These are phyloP conservation scores for Metschnikowia reukaufii DNA, from an alignment of 805 yeast genomes.

Conservation along the genomic window DNA sequence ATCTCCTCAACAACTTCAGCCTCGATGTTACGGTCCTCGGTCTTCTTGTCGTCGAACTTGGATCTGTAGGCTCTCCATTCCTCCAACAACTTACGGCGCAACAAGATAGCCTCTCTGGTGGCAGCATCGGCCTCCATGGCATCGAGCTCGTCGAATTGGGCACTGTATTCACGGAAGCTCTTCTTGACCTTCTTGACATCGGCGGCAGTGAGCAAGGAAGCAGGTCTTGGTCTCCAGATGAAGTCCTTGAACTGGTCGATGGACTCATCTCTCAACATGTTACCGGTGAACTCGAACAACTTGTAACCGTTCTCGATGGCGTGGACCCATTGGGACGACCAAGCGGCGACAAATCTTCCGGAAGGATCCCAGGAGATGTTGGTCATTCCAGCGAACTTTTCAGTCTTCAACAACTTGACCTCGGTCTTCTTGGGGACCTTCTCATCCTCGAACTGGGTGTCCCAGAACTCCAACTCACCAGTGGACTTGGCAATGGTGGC, in stretches of 20 bases:
- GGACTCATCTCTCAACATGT: constrained; percentile 67
- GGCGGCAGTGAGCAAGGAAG: constrained; percentile 66
- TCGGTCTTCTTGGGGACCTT: constrained; percentile 44
- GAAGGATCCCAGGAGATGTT: constrained; percentile 93
- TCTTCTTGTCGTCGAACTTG: constrained; percentile 30
- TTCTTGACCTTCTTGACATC: constrained; percentile 88
- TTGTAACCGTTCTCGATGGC: constrained; percentile 88
- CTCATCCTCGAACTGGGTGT: constrained; percentile 79
- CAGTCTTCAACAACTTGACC: constrained; percentile 59
- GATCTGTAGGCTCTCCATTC: constrained; percentile 86
- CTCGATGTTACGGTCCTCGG: constrained; percentile 50
- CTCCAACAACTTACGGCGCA: constrained; percentile 75
- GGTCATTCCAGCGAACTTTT: constrained; percentile 74
- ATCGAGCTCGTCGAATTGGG: constrained; percentile 91
- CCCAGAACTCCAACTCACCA: constrained; percentile 83
- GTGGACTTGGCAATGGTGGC: constrained; percentile 48
- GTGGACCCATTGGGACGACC: constrained; percentile 86
- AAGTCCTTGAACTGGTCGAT: constrained; percentile 85
- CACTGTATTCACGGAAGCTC: constrained; percentile 84
- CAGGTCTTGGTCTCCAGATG: constrained; percentile 97
- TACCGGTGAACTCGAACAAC: constrained; percentile 82
- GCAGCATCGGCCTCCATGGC: constrained; percentile 95
- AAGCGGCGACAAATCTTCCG: constrained; percentile 84
- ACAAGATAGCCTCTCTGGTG: constrained; percentile 81
- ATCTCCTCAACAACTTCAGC: constrained; percentile 60